Evolutionary conservation across 129 eudicot species (phyloP), one percentile per base, ranked within the genome.

Genomic region (Chrysanthemum lavandulifolium): DNA sequence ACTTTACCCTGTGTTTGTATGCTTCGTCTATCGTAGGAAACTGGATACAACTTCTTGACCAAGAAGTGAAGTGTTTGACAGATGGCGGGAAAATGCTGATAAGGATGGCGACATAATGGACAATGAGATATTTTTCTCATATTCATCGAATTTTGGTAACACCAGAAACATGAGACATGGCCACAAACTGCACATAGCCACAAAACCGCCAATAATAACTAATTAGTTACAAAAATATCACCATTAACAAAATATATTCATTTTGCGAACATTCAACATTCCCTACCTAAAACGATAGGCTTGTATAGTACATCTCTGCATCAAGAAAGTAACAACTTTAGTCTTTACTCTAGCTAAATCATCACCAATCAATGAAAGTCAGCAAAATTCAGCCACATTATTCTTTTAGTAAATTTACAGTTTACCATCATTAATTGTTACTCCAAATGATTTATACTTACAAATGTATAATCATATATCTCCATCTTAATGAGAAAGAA

Each of bases 291-390:
- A 74, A 85, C 90, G 79, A 90, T 71, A 27, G 96, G 96, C 81
- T 87, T 90, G 86, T 84, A 90, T 14, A 90, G 80, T 45, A 90
- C 84, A 76, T 90, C 94, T 62, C 96, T 90, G 88, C 89, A 83
- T 79, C 49, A 83, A 65, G 51, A 62, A 69, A 27, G 6, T 10
- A 65, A 21, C 74, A 76, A 68, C 47, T 40, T 40, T 40, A 40
- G 47, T 6, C 14, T 52, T 49, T 13, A 69, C 40, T 71, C 82
- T 36, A 80, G 73, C 53, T 12, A 74, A 50, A 50, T 69, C n/a
- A 16, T 73, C 45, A 67, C 19, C 64, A 69, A 36, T 29, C 21
- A 63, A 73, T 31, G 4, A 31, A 4, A 31, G 6, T 31, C 5
- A 4, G 4, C 36, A 31, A 31, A 31, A 31, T 4, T 31, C 36